Conservation (phyloP, 73 alveolate genomes). For the Paramecium sexaurelia region DNA sequence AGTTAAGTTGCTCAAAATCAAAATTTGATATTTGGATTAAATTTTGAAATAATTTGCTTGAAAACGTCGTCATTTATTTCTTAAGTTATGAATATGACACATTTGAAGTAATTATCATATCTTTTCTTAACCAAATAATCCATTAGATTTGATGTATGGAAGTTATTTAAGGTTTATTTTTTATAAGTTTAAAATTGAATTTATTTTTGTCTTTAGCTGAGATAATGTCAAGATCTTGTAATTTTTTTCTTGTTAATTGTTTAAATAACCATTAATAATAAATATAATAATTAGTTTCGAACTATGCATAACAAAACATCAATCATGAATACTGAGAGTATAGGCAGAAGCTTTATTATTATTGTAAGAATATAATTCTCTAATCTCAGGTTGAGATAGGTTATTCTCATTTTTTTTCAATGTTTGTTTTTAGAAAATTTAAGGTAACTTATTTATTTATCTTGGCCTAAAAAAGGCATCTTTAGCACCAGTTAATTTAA, state of each 20-base stretch:
- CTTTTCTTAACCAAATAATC: not conserved
- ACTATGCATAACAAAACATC: not conserved
- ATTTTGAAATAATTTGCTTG: too few relatives aligned
- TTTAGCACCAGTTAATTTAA: not conserved
- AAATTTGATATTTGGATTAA: not conserved
- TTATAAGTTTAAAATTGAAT: not conserved
- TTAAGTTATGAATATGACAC: not conserved
- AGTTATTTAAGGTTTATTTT: not conserved
- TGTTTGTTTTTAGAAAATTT: not conserved
- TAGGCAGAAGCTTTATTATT: not conserved
- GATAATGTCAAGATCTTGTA: not conserved
- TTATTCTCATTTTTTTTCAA: not conserved
- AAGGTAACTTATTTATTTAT: not conserved
- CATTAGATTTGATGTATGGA: not conserved
- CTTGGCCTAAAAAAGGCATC: not conserved
- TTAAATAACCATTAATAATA: not conserved
- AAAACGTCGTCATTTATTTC: not conserved
- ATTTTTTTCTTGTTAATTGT: not conserved
- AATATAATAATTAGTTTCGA: not conserved
- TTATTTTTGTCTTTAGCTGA: not conserved
- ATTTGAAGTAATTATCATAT: not conserved
- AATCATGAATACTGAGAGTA: not conserved
- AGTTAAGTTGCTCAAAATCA: not conserved
- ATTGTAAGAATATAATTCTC: not conserved
- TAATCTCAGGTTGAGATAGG: not conserved